Evolutionary conservation across 139 green algal species (phyloP), one percentile per base, ranked within the genome.

Genomic region (Prasinococcaceae sp.): DNA sequence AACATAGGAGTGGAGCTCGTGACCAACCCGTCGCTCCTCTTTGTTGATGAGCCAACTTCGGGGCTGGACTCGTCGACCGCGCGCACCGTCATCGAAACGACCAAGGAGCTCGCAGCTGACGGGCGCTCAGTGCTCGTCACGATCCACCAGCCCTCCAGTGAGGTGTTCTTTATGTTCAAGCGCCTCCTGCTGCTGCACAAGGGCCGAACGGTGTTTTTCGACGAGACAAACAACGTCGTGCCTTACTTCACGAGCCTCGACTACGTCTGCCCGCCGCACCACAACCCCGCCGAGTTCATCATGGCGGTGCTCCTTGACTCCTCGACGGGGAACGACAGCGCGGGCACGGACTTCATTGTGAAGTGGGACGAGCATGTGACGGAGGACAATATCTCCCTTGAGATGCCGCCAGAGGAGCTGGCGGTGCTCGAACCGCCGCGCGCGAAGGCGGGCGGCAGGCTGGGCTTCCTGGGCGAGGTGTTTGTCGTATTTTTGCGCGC

Each of bases 11-110:
- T 82, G 43, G 89, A 97, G 72, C 76, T 97, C 39, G 70, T 97
- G 1, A 93, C 84, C 67, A 86, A 95, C 69, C 86, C 89, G 8
- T 79, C 73, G 12, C 58, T 94, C 47, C 52, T 97, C 2, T 67
- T 97, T 30, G 69, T 96, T 41, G 84, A 89, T 56, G 83, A 86
- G 58, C 79, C 75, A 4, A 75, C 59, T 26, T 79, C 68, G 19
- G 82, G 85, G 1, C 69, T 94, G 38, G 89, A 97, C 75, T 76
- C 61, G 30, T 94, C 88, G 16, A 95, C 86, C 0, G 81, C 82
- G n/a, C 80, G 94, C 57, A 66, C 78, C 38, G 72, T 95, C 27
- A 45, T 95, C 48, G 61, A 63, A 37, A 79, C 72, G 17, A 69
- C 94, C 47, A 59, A 74, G 9, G 28, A 57, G 29, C 74, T 94